Percentiles rank a stretch among this genome's conserved stretches.
These are phyloP conservation scores for Gilbertella persicaria DNA, from an alignment of 371 early-diverging fungal species.

Conservation along the genomic window DNA sequence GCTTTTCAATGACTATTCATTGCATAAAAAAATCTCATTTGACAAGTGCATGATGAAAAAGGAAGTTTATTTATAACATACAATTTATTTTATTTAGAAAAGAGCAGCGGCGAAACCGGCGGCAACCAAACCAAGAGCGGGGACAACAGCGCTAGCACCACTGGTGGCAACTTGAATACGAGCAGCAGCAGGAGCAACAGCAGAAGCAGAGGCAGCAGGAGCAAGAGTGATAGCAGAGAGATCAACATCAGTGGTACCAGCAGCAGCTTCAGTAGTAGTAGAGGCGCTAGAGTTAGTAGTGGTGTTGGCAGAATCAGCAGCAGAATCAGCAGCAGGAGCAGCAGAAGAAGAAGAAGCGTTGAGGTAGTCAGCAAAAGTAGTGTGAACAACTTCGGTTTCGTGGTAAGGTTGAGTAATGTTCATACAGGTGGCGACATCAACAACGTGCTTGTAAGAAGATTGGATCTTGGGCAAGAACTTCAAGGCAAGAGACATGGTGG, in stretches of 20 bases:
- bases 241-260: slow-evolving; percentile 6
- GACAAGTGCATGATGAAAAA: background rate
- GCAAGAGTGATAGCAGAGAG: slow-evolving; percentile 9
- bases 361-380: slow-evolving; percentile 20
- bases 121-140: slow-evolving; percentile 16
- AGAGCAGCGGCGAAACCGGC: slow-evolving; percentile 19
- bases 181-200: slow-evolving; percentile 11
- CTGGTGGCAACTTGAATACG: slow-evolving; percentile 1
- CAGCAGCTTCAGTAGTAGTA: slow-evolving; percentile 13
- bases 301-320: slow-evolving; percentile 9
- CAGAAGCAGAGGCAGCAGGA: slow-evolving; percentile 14
- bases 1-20: background rate
- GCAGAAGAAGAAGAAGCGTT: slow-evolving; percentile 5
- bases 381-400: slow-evolving; percentile 37
- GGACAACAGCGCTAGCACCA: slow-evolving; percentile 21
- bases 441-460: slow-evolving; percentile 46
- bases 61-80: background rate
- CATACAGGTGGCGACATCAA: slow-evolving; percentile 55
- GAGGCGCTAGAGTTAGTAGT: background rate
- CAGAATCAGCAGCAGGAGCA: slow-evolving; percentile 15
- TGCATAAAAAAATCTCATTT: background rate
- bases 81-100: slow-evolving; percentile 10
- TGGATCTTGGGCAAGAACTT: slow-evolving; percentile 50
- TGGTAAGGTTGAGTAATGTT: slow-evolving; percentile 58
- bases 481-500: slow-evolving; percentile 50